These are phyloP conservation scores for Pleurotus citrinopileatus DNA, from an alignment of 768 basidiomycete species.

Conservation along the genomic window DNA sequence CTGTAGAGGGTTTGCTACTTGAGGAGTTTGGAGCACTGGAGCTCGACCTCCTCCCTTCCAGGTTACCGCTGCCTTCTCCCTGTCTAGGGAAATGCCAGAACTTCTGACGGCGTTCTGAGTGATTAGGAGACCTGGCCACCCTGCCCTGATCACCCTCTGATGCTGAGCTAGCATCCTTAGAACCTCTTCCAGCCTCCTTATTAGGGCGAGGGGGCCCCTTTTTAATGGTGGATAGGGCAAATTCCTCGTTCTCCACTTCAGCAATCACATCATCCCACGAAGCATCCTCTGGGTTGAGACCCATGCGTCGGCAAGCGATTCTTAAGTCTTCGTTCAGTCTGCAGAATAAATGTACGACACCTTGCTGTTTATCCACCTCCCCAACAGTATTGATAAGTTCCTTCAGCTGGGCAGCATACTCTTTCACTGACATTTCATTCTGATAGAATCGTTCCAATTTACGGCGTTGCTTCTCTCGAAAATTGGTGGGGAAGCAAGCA, in stretches of 20 bases:
- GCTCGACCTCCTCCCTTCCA: too few species aligned
- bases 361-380: conserved; percentile 17
- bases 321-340: conserved; percentile 25
- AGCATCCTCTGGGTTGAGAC: conserved; percentile 23
- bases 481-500: conserved; percentile 30
- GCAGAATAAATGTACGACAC: conserved; percentile 31
- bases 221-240: too few species aligned
- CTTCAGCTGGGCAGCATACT: conserved; percentile 27
- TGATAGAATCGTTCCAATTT: conserved; percentile 21
- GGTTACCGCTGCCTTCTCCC: too few species aligned
- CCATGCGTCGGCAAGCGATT: conserved; percentile 22
- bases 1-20: too few species aligned
- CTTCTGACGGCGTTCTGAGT: too few species aligned
- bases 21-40: too few species aligned
- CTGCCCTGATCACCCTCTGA: too few species aligned
- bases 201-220: too few species aligned
- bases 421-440: conserved; percentile 19
- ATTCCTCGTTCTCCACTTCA: conserved; percentile 15
- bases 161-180: too few species aligned
- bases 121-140: too few species aligned
- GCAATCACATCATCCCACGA: conserved; percentile 22
- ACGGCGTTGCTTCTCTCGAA: conserved; percentile 1
- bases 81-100: too few species aligned
- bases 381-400: conserved; percentile 28
- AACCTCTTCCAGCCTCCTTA: too few species aligned